These are phyloP conservation scores for Penicillium hordei DNA, from an alignment of 2,329 filamentous ascomycete species.

Conservation along the genomic window DNA sequence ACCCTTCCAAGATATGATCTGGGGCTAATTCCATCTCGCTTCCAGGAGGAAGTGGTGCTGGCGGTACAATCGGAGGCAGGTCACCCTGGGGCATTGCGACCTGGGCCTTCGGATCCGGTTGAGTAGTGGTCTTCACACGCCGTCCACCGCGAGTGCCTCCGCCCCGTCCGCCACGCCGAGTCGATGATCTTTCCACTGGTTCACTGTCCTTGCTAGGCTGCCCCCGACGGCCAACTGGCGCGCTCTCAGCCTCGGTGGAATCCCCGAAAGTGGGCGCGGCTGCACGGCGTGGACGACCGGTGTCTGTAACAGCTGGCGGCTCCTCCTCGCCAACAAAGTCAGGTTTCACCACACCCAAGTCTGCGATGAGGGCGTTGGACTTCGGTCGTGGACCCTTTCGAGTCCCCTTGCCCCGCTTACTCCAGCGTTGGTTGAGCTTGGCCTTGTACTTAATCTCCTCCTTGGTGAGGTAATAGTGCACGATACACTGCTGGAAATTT, in stretches of 20 bases:
- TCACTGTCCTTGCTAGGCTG: constrained; percentile 38
- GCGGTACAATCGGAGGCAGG: constrained; percentile 1
- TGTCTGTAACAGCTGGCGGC: constrained; percentile 49
- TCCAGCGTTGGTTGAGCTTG: constrained; percentile 48
- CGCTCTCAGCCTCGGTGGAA: constrained; percentile 34
- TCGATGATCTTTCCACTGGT: constrained; percentile 34
- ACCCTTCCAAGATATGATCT: constrained; percentile 22
- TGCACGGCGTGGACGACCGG: constrained; percentile 50
- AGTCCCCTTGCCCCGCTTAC: constrained; percentile 42
- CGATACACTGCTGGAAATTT: constrained; percentile 50
- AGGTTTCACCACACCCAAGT: constrained; percentile 45
- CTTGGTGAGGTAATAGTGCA: constrained; percentile 54
- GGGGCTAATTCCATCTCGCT: constrained; percentile 28
- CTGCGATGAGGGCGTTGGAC: constrained; percentile 51
- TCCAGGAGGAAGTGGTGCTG: constrained; percentile 22
- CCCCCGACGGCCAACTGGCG: constrained; percentile 34
- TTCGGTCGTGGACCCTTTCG: constrained; percentile 42
- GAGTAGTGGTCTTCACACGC: constrained; percentile 34
- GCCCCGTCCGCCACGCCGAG: constrained; percentile 36
- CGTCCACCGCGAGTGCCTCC: constrained; percentile 38
- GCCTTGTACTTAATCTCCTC: constrained; percentile 52
- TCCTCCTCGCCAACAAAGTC: constrained; percentile 48
- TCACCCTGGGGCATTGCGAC: constrained; percentile 13
- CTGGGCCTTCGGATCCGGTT: constrained; percentile 30
- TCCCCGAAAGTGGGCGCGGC: constrained; percentile 52